A percentile compares a stretch with the other conserved stretches of the same genome.
phyloP scores from a whole-genome alignment of 2,329 filamentous ascomycete species.

The Fusarium veterinarium region DNA sequence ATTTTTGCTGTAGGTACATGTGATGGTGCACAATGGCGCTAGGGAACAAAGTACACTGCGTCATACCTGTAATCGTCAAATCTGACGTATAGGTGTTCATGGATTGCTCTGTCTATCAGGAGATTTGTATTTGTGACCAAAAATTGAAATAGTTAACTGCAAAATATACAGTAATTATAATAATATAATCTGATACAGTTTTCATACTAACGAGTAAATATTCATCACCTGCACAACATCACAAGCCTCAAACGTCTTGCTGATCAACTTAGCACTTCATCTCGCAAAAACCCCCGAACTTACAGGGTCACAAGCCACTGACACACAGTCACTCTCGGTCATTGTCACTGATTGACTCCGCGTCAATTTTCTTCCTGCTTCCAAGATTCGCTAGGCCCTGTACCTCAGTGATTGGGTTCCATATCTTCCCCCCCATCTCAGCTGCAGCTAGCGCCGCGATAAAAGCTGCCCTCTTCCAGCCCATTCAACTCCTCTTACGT shows the following conservation, averaged over 20 bases:
- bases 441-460: conserved; percentile 43
- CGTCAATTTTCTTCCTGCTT: conserved; percentile 45
- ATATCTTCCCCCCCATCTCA: conserved; percentile 15
- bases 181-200: neutral
- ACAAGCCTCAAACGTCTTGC: conserved; percentile 16
- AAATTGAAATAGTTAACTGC: neutral
- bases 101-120: neutral
- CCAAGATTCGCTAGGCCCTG: conserved; percentile 33
- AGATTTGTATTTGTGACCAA: neutral
- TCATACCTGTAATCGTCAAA: conserved; percentile 22
- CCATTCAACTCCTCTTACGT: conserved; percentile 35
- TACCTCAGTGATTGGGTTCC: neutral
- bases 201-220: conserved; percentile 9
- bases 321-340: conserved; percentile 42
- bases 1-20: conserved; percentile 29
- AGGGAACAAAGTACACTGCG: conserved; percentile 21
- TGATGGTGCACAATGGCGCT: conserved; percentile 11
- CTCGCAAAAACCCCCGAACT: conserved; percentile 12
- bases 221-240: conserved; percentile 40
- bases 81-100: neutral
- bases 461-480: conserved; percentile 42
- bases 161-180: conserved; percentile 11
- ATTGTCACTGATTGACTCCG: conserved; percentile 44
- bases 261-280: conserved; percentile 28
- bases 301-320: conserved; percentile 47